Evolutionary conservation across 192 early-diverging fungal species (phyloP).

Genomic region (Coemansia sp.): DNA sequence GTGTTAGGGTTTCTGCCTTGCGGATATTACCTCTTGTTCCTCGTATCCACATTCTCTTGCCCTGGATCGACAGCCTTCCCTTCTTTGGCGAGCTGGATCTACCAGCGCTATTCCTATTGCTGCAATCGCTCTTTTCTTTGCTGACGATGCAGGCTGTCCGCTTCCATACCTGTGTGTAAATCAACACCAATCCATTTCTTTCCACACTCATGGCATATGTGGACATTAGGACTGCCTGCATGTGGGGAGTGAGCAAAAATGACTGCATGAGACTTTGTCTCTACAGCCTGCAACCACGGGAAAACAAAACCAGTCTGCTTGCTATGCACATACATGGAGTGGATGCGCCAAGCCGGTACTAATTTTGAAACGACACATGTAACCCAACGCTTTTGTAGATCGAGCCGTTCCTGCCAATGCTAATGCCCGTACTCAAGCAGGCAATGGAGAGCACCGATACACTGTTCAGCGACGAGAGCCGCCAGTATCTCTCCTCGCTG

Average conservation of each 20-base stretch:
- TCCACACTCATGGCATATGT: not conserved
- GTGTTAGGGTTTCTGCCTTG: not conserved
- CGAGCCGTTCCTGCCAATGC: conserved; percentile 31
- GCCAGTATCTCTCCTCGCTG: conserved; percentile 36
- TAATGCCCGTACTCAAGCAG: conserved; percentile 47
- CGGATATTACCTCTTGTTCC: not conserved
- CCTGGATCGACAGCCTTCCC: not conserved
- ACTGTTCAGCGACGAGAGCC: conserved; percentile 46
- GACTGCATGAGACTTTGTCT: not conserved
- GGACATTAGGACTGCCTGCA: not conserved
- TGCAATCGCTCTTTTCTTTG: conserved; percentile 2
- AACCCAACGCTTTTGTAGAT: conserved; percentile 26
- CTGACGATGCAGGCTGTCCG: not conserved
- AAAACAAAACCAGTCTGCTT: not conserved
- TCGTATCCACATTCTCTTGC: not conserved
- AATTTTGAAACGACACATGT: not conserved
- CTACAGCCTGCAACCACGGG: not conserved
- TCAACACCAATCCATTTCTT: not conserved
- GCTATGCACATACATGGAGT: not conserved
- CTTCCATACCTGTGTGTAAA: not conserved
- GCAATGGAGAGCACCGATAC: conserved; percentile 42
- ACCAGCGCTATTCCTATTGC: conserved; percentile 5
- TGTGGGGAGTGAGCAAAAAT: not conserved
- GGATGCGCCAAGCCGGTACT: not conserved
- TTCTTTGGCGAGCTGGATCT: not conserved